A percentile compares a stretch with the other conserved stretches of the same genome.
Evolutionary conservation across 768 basidiomycete species (phyloP).

Genomic region (Trichaptum fuscoviolaceum): DNA sequence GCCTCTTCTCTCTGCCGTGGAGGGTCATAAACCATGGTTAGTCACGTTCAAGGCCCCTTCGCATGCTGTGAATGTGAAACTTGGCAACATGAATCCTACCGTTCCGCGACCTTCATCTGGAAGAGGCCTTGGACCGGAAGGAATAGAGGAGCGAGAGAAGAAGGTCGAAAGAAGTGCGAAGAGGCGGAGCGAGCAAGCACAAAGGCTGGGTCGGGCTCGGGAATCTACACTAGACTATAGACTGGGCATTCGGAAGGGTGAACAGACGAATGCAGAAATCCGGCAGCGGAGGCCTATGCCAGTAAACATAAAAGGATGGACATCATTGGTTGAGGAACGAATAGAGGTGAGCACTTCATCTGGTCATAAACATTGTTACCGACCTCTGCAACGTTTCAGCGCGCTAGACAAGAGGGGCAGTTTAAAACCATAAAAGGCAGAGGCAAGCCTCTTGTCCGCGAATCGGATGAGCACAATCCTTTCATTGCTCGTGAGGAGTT

Average conservation of each 20-base stretch:
- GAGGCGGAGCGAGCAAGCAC: slow-evolving; percentile 48
- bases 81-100: slow-evolving; percentile 37
- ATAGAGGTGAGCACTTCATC: slow-evolving; percentile 54
- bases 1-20: slow-evolving; percentile 48
- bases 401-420: slow-evolving; percentile 58
- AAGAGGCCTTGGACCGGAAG: slow-evolving; percentile 10
- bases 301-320: slow-evolving; percentile 67
- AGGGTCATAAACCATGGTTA: slow-evolving; percentile 64
- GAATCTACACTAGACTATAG: slow-evolving; percentile 77
- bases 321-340: slow-evolving; percentile 66
- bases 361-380: slow-evolving; percentile 6
- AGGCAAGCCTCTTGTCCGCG: slow-evolving; percentile 42
- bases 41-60: slow-evolving; percentile 57
- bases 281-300: background rate
- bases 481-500: slow-evolving; percentile 75
- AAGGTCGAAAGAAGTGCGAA: slow-evolving; percentile 43
- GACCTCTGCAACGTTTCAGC: slow-evolving; percentile 31
- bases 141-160: slow-evolving; percentile 33
- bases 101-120: slow-evolving; percentile 10
- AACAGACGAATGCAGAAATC: slow-evolving; percentile 7
- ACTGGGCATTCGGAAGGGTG: slow-evolving; percentile 44
- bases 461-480: slow-evolving; percentile 48
- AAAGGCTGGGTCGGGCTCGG: slow-evolving; percentile 53
- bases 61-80: slow-evolving; percentile 49
- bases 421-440: slow-evolving; percentile 72